Evolutionary conservation across 2,329 filamentous ascomycete species (phyloP).

Genomic region (Monilinia fructicola): DNA sequence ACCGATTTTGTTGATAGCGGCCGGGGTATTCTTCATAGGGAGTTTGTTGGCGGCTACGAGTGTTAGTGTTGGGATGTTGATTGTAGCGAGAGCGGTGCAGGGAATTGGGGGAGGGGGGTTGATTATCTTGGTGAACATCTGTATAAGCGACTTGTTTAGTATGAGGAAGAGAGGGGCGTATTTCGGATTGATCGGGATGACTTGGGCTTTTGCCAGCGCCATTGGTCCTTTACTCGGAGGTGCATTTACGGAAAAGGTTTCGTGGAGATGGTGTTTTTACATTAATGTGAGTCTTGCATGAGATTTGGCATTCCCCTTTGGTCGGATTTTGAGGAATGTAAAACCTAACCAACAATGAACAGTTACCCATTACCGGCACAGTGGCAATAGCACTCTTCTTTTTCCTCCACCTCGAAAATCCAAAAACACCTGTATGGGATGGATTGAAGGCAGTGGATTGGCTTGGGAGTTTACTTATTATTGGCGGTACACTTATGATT

Average conservation of each 20-base stretch:
- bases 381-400: conserved; percentile 56
- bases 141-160: conserved; percentile 55
- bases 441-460: conserved; percentile 63
- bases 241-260: conserved; percentile 60
- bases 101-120: conserved; percentile 53
- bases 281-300: conserved; percentile 34
- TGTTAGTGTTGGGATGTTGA: conserved; percentile 48
- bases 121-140: conserved; percentile 53
- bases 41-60: conserved; percentile 51
- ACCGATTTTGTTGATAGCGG: conserved; percentile 50
- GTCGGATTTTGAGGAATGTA: not conserved
- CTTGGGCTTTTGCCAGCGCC: conserved; percentile 61
- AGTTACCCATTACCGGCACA: conserved; percentile 16
- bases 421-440: conserved; percentile 59
- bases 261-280: conserved; percentile 58
- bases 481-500: conserved; percentile 78
- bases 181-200: conserved; percentile 64
- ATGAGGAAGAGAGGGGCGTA: conserved; percentile 48
- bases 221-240: conserved; percentile 68
- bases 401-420: conserved; percentile 66
- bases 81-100: conserved; percentile 43
- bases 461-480: conserved; percentile 59
- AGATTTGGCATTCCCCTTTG: not conserved
- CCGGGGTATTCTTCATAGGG: conserved; percentile 53
- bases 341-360: not conserved